Percentiles rank a stretch among this genome's conserved stretches.
phyloP scores from a whole-genome alignment of 192 early-diverging fungal genomes.

The Haplosporangium gracile region DNA sequence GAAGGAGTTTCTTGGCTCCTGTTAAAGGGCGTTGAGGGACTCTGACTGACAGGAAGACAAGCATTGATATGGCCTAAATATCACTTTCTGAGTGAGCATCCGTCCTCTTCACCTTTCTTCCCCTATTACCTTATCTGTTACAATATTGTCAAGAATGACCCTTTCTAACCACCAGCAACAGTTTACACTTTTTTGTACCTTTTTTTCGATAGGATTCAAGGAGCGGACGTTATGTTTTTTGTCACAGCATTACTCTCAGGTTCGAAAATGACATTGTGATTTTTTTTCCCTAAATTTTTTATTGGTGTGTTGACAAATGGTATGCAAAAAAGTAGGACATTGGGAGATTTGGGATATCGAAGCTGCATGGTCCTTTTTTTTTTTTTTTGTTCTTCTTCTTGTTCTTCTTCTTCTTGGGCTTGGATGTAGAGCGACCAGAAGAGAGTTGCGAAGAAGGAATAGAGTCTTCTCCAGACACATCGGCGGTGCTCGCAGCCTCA shows the following conservation, averaged over 20 bases:
- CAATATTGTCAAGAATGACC: not conserved
- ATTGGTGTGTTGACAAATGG: not conserved
- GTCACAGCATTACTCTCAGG: not conserved
- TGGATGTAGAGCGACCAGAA: not conserved
- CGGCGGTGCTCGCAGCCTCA: not conserved
- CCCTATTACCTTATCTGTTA: not conserved
- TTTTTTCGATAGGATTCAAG: not conserved
- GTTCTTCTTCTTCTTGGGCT: constrained; percentile 9
- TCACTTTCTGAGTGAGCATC: constrained; percentile 41
- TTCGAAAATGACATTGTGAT: not conserved
- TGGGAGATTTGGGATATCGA: not conserved
- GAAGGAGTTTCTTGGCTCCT: not conserved
- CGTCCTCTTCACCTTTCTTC: not conserved
- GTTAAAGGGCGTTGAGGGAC: not conserved
- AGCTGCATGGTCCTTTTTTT: not conserved
- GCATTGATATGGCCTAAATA: constrained; percentile 41
- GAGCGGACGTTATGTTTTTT: not conserved
- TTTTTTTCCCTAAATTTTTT: not conserved
- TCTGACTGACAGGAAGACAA: constrained; percentile 25
- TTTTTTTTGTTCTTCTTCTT: not conserved
- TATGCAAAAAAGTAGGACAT: not conserved
- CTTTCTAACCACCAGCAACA: not conserved
- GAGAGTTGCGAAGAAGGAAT: not conserved
- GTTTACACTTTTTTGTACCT: not conserved
- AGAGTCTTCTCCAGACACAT: not conserved